Conservation (phyloP, 345 rosid species). For the Camelina sativa region DNA sequence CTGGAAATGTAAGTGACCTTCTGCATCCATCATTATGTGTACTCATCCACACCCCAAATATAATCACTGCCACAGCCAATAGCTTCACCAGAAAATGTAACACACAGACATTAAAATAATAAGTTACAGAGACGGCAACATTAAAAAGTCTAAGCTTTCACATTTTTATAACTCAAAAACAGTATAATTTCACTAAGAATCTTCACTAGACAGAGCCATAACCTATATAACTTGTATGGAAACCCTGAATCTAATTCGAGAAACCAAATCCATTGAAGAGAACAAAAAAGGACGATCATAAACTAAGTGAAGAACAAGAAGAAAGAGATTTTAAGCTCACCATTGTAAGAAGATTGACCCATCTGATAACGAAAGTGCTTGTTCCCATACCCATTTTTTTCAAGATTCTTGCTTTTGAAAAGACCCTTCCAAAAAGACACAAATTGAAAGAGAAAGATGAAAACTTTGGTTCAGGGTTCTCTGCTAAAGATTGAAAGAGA, state of each 20-base stretch:
- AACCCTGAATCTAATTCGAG: conserved; percentile 27
- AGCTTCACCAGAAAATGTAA: conserved; percentile 57
- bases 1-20: conserved; percentile 84
- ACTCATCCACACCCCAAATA: conserved; percentile 97
- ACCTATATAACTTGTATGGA: conserved; percentile 27
- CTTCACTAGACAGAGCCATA: conserved; percentile 25
- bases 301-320: conserved; percentile 20
- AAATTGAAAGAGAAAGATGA: conserved; percentile 8
- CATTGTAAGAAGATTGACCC: conserved; percentile 94
- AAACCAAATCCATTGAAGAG: conserved; percentile 29
- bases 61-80: conserved; percentile 68
- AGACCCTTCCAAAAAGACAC: conserved; percentile 10
- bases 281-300: conserved; percentile 7
- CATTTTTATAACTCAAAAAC: neutral
- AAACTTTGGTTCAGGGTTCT: conserved; percentile 29
- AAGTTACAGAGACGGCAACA: conserved; percentile 1
- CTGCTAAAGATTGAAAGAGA: conserved; percentile 19
- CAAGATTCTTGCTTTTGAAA: conserved; percentile 28
- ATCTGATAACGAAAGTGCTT: conserved; percentile 85
- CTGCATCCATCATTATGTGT: conserved; percentile 84
- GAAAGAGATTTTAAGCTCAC: conserved; percentile 46
- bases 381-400: conserved; percentile 75
- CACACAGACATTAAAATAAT: conserved; percentile 9
- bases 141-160: conserved; percentile 3
- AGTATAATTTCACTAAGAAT: conserved; percentile 13